These are phyloP conservation scores for Scleroderma citrinum DNA, from an alignment of 768 basidiomycete genomes.

Conservation along the genomic window DNA sequence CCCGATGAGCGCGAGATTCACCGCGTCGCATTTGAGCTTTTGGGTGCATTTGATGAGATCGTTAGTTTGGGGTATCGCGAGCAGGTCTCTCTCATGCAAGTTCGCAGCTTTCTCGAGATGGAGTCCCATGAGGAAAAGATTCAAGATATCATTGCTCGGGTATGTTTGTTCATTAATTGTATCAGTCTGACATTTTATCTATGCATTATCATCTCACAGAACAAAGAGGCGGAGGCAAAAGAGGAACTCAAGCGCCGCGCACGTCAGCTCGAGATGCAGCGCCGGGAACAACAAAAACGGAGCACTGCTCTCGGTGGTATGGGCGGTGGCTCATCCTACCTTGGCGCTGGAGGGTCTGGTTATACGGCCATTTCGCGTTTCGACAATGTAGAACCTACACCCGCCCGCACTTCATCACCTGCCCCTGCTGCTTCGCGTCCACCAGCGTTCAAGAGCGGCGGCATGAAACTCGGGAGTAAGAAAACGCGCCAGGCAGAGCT, in stretches of 20 bases:
- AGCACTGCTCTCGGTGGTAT: slow-evolving; percentile 41
- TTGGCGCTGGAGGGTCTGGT: slow-evolving; percentile 61
- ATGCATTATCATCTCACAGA: slow-evolving; percentile 37
- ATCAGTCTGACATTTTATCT: background rate
- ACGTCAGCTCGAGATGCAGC: slow-evolving; percentile 96
- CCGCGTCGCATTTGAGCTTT: slow-evolving; percentile 86
- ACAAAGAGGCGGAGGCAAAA: slow-evolving; percentile 99
- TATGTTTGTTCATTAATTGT: slow-evolving; percentile 22
- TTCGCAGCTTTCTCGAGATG: slow-evolving; percentile 78
- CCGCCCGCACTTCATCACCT: slow-evolving; percentile 38
- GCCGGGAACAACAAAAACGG: slow-evolving; percentile 87
- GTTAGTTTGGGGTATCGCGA: slow-evolving; percentile 86
- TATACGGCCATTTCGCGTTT: slow-evolving; percentile 71
- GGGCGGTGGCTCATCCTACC: slow-evolving; percentile 49
- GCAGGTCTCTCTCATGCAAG: slow-evolving; percentile 72
- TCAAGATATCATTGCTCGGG: slow-evolving; percentile 95
- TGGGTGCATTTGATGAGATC: slow-evolving; percentile 96
- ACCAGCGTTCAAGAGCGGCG: slow-evolving; percentile 87
- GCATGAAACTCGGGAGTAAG: slow-evolving; percentile 96
- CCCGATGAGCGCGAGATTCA: slow-evolving; percentile 87
- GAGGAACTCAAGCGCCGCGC: slow-evolving; percentile 97
- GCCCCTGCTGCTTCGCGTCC: slow-evolving; percentile 45
- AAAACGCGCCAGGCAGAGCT: slow-evolving; percentile 87
- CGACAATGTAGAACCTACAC: slow-evolving; percentile 54
- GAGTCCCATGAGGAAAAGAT: slow-evolving; percentile 93